These are phyloP conservation scores for Podila horticola DNA, from an alignment of 192 early-diverging fungal genomes.

Conservation along the genomic window DNA sequence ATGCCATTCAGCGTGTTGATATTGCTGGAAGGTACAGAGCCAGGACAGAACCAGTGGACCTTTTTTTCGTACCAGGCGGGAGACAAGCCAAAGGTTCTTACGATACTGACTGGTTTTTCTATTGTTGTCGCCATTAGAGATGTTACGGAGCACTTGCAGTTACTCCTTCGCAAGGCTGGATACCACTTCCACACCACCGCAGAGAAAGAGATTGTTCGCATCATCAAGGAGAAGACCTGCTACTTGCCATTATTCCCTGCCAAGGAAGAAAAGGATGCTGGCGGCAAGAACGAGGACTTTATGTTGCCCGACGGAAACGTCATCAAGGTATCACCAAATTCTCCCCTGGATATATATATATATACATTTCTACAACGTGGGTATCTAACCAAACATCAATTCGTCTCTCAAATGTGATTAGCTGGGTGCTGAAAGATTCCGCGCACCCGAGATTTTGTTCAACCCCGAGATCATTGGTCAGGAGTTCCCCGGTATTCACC, in stretches of 20 bases:
- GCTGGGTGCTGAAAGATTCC: constrained; percentile 92
- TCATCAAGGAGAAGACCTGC: constrained; percentile 97
- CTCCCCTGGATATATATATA: neutral
- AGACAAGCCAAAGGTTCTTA: neutral
- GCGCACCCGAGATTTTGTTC: constrained; percentile 96
- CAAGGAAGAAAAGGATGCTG: constrained; percentile 94
- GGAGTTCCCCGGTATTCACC: constrained; percentile 94
- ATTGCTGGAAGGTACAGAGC: constrained; percentile 78
- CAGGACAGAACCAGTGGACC: neutral
- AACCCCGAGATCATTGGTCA: constrained; percentile 92
- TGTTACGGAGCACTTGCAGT: constrained; percentile 90
- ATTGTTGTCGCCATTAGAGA: constrained; percentile 63
- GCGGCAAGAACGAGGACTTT: constrained; percentile 80
- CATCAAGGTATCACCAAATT: constrained; percentile 69
- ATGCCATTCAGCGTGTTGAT: constrained; percentile 94
- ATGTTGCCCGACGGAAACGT: constrained; percentile 85
- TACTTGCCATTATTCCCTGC: constrained; percentile 89
- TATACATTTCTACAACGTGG: neutral
- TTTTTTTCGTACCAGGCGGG: too few species aligned
- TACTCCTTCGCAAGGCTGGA: constrained; percentile 93
- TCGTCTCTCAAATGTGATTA: constrained; percentile 32
- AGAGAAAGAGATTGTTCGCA: constrained; percentile 94
- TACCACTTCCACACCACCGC: constrained; percentile 91
- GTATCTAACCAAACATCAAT: neutral
- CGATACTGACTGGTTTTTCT: neutral